Evolutionary conservation across 2,329 filamentous ascomycete species (phyloP).

Genomic region (Leptographium wingfieldii): DNA sequence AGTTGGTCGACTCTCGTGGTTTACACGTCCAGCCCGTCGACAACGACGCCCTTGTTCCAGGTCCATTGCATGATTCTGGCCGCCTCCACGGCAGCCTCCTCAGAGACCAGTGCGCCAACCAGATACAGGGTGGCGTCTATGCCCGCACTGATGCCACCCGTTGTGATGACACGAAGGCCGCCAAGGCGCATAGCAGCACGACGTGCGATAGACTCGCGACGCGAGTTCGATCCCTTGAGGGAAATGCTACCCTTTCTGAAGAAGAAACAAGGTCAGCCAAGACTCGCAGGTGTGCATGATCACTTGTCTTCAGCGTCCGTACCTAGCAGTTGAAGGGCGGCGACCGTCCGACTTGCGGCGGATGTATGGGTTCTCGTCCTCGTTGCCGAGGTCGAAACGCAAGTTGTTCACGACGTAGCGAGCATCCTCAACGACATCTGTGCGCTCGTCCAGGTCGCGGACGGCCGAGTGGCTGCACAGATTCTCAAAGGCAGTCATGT

Average conservation of each 20-base stretch:
- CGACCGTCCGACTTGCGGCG: constrained; percentile 58
- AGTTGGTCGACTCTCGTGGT: background rate
- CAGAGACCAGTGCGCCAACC: constrained; percentile 68
- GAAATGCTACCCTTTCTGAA: constrained; percentile 71
- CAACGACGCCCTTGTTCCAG: constrained; percentile 76
- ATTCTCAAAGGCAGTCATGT: constrained; percentile 68
- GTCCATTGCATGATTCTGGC: constrained; percentile 66
- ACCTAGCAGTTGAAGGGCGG: constrained; percentile 49
- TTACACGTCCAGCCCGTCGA: constrained; percentile 75
- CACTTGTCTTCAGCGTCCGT: constrained; percentile 17
- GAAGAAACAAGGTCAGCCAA: too few species aligned
- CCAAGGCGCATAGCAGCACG: constrained; percentile 63
- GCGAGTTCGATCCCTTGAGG: constrained; percentile 59
- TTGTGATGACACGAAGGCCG: constrained; percentile 62
- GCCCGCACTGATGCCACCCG: constrained; percentile 65
- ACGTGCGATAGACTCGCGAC: constrained; percentile 69
- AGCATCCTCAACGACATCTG: constrained; percentile 68
- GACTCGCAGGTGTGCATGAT: too few species aligned
- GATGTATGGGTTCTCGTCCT: constrained; percentile 75
- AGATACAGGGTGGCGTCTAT: constrained; percentile 77
- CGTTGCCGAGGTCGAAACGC: constrained; percentile 70
- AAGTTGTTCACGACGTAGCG: constrained; percentile 87
- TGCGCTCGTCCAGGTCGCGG: constrained; percentile 59
- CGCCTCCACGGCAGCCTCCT: constrained; percentile 64
- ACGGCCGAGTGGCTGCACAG: constrained; percentile 63